phyloP scores from a whole-genome alignment of 371 early-diverging fungal genomes.

The Blastocladiella emersonii region DNA sequence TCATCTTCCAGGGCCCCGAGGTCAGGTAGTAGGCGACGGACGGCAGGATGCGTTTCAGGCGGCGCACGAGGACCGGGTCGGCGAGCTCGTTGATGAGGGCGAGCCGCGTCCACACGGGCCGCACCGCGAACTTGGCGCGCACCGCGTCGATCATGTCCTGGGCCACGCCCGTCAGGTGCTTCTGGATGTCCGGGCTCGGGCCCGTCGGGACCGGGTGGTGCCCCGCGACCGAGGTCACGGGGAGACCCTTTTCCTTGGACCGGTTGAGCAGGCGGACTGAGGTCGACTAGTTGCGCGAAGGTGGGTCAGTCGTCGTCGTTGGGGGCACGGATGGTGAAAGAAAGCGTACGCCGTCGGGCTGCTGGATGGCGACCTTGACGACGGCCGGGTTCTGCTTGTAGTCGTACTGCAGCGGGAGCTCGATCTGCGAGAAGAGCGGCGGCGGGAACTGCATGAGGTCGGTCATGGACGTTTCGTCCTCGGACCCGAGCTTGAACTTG shows the following conservation, averaged over 20 bases:
- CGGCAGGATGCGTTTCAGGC: not conserved
- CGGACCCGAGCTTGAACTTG: not conserved
- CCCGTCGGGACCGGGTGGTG: not conserved
- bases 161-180: too few relatives aligned
- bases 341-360: not conserved
- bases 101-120: slow-evolving; percentile 2
- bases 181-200: not conserved
- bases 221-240: not conserved
- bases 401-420: slow-evolving; percentile 1
- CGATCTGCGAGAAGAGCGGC: not conserved
- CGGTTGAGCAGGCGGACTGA: not conserved
- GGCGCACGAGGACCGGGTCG: not conserved
- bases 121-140: not conserved
- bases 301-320: too few relatives aligned
- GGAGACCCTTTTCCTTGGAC: not conserved
- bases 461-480: not conserved
- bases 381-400: slow-evolving; percentile 2
- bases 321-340: too few relatives aligned
- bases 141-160: not conserved
- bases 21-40: slow-evolving; percentile 1
- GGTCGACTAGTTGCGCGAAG: not conserved
- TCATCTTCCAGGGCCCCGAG: slow-evolving; percentile 5
- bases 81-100: not conserved
- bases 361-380: not conserved
- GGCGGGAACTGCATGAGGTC: not conserved